Conservation (phyloP, 2,329 filamentous ascomycete genomes). For the Thermoascus crustaceus region DNA sequence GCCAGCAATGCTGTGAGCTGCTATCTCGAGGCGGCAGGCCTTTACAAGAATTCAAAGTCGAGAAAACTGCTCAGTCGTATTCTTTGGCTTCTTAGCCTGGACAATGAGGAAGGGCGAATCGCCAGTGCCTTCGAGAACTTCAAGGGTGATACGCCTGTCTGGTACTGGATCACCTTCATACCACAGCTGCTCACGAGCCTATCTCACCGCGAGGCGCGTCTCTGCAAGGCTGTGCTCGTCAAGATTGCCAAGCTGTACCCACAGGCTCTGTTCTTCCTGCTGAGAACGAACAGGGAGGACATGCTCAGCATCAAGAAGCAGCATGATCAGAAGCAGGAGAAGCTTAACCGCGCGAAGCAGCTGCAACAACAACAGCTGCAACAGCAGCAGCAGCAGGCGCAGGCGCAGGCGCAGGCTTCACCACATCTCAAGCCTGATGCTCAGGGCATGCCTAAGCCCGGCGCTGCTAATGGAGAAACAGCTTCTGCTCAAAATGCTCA, state of each 20-base stretch:
- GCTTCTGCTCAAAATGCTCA: constrained; percentile 38
- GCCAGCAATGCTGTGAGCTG: constrained; percentile 91
- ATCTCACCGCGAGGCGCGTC: constrained; percentile 80
- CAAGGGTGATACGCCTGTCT: constrained; percentile 93
- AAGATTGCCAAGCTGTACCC: constrained; percentile 96
- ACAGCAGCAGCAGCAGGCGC: constrained; percentile 19
- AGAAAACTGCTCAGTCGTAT: constrained; percentile 88
- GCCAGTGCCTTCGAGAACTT: constrained; percentile 86
- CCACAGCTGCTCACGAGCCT: constrained; percentile 89
- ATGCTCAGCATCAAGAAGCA: constrained; percentile 86
- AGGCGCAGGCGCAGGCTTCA: constrained; percentile 25
- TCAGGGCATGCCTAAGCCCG: constrained; percentile 26
- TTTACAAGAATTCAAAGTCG: constrained; percentile 96
- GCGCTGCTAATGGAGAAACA: constrained; percentile 38
- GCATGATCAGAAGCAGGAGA: constrained; percentile 58
- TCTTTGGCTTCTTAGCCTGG: constrained; percentile 88
- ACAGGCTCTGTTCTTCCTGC: constrained; percentile 90
- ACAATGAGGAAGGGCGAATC: constrained; percentile 76
- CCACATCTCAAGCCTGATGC: constrained; percentile 26
- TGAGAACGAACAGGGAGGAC: constrained; percentile 88
- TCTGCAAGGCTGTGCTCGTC: constrained; percentile 75
- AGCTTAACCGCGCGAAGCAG: constrained; percentile 55
- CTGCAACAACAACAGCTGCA: constrained; percentile 50
- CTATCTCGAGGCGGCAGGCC: constrained; percentile 88
- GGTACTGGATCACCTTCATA: constrained; percentile 99